Base-by-base conservation (phyloP, 2,329 filamentous ascomycete species). In the Hypoxylon sp. region DNA sequence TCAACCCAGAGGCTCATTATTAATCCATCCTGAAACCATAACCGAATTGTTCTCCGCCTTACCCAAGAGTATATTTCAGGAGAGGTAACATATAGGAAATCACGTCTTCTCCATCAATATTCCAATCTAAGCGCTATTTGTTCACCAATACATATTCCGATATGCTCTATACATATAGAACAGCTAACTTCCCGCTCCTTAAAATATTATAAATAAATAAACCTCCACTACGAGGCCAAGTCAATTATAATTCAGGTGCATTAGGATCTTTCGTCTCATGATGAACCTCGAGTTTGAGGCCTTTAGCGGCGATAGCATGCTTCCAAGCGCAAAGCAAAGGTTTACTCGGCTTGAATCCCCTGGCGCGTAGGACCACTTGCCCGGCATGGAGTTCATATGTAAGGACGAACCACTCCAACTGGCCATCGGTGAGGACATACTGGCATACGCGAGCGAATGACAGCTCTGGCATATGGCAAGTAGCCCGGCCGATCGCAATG, bases 391-490 rank as follows among this genome's bases (percentile, higher is more conserved):
- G 45, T 16, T 68, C 58, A 11, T 64, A 70, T 7, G 48, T 67
- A 23, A 70, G 56, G 8, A 68, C 56, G 29, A 69, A 68, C 68
- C 68, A 70, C 27, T 68, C 68, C 12, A 70, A 29, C 23, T 43
- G 62, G 8, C 48, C 60, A 21, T 70, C 66, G 1, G 45, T 57
- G 21, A 70, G 63, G 11, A 70, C 58, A 16, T 66, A 70, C 21
- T 66, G 68, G 19, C 62, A 70, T 8, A 70, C 39, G 11, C 68
- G 68, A 4, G 63, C 68, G 39, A 64, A 66, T n/a, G 37, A 25
- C 23, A 70, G 53, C 1, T 43, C 66, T 6, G 63, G 63, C 68
- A 70, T 70, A n/a, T 61, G 63, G 3, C 32, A 48, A 7, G 63
- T 46, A 11, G 68, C 68, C 2, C 63, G 57, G 3, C 68, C 65